A percentile compares a stretch with the other conserved stretches of the same genome.
Conservation (phyloP, 371 early-diverging fungal genomes). For the Mucor indicus region DNA sequence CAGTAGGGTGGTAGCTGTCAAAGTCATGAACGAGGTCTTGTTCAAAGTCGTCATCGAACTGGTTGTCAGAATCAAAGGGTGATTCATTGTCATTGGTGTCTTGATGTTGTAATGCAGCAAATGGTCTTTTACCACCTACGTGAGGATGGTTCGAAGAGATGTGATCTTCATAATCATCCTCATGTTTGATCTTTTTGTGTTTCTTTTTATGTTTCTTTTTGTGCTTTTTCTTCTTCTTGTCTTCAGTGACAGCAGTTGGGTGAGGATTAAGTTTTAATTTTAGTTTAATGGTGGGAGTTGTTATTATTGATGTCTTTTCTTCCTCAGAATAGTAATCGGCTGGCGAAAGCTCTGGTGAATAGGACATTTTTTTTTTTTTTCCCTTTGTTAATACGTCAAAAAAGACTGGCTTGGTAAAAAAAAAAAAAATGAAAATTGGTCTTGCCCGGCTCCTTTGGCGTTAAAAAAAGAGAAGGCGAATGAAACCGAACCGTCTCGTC, state of each 20-base stretch:
- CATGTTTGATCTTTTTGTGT: constrained; percentile 24
- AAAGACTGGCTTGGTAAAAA: no score
- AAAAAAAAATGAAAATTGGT: no score
- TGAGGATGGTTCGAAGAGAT: constrained; percentile 1
- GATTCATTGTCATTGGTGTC: neutral
- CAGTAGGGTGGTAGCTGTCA: constrained; percentile 19
- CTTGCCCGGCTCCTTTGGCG: no score
- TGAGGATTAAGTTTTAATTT: constrained; percentile 43
- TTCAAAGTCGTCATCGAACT: neutral
- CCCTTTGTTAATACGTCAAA: no score
- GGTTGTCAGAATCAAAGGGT: neutral
- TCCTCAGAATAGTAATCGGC: constrained; percentile 19
- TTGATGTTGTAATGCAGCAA: constrained; percentile 16
- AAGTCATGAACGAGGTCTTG: neutral
- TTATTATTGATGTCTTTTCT: constrained; percentile 12
- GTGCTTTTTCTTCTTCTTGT: constrained; percentile 31
- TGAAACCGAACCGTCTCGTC: no score
- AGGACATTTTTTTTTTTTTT: constrained; percentile 30
- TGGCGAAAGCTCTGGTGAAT: constrained; percentile 33
- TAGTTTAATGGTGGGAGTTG: constrained; percentile 23
- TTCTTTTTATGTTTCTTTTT: constrained; percentile 46
- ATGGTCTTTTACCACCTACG: constrained; percentile 23
- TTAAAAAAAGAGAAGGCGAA: no score
- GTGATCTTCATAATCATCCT: constrained; percentile 8
- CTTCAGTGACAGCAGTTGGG: constrained; percentile 6